Evolutionary conservation across 2,329 filamentous ascomycete genomes (phyloP), one percentile per base, ranked within the genome.

Genomic region (Claviceps pusilla): DNA sequence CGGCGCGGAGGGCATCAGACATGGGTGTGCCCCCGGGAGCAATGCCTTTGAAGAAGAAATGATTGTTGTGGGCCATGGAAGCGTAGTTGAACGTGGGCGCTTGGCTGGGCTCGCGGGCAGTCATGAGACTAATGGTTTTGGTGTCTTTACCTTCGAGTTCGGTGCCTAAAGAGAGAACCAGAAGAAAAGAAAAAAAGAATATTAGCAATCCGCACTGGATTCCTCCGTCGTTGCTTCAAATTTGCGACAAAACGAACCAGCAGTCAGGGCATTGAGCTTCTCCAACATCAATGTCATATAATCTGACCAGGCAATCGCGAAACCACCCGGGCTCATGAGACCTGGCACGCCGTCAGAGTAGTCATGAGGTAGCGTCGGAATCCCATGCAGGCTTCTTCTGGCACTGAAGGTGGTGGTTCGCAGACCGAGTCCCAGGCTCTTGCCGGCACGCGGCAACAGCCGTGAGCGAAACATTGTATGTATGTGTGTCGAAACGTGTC

Each of bases 11-110:
- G 47, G 65, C 59, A 1, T 71, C 65, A 56, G 80, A 80, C 60
- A 87, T 84, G 59, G 69, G 62, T 50, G 68, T 73, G 54, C 65
- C 76, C 67, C 58, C 53, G 54, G 70, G 70, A 54, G 67, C 62
- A 58, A 73, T 66, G 64, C 76, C 71, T 61, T 79, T 68, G 77
- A 91, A 90, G 79, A 89, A 91, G 75, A 89, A 85, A 66, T 82
- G 74, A 68, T 82, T 96, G 80, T 97, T 97, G 77, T 87, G 86
- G 54, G 89, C 87, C 87, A 95, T 95, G 63, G 88, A 95, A 69
- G 93, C 93, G 69, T 94, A 82, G 79, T 97, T 98, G 82, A 98
- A 98, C 67, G 85, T 75, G 62, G 84, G 77, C 46, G 93, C 93
- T 58, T 79, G 76, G 61, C 77, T 76, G 48, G 91, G 85, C 64